Base-by-base conservation (phyloP, 192 early-diverging fungal genomes). In the Umbelopsis vinacea region DNA sequence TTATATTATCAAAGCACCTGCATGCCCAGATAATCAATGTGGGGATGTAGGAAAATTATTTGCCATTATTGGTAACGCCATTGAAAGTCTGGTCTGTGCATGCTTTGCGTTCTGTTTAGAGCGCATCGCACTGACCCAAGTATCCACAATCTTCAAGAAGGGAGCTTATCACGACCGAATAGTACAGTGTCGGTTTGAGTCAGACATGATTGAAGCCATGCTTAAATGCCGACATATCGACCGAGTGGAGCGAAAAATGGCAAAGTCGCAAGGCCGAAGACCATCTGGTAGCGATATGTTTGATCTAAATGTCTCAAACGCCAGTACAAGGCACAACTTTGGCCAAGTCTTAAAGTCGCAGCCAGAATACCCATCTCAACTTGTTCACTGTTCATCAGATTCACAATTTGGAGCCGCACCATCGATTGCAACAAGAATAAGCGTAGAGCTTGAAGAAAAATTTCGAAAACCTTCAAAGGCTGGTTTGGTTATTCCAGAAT, bases 141-240 rank as follows among this genome's bases (percentile, higher is more conserved):
- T 37, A 35, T 63, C 57, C 14, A 63, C 57, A n/a, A 35, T 63
- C 8, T 63, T 63, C 33, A 63, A 63, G 57, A 63, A 63, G 35
- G 57, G 57, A 0, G 26, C 57, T 11, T 63, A 63, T 26, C 26
- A 29, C 3, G 57, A 63, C 29, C 57, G 57, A 37, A n/a, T 63
- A 12, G 33, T 63, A 14, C 57, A 63, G 35, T 63, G 57, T 19
- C 26, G 12, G 15, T 63, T 63, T 29, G 57, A 63, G 35, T 12
- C 57, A 2, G 57, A 63, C 33, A 63, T 63, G 57, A 63, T 63
- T 0, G 57, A 63, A 35, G 57, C 57, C n/a, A 63, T 63, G 57
- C 57, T 63, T 4, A 63, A 63, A 37, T 63, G 57, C 57, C 33
- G 57, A 63, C 57, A 63, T 63, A 63, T 63, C 33, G 57, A 63